Conservation (phyloP, 768 basidiomycete species). For the Ramaria sp. region DNA sequence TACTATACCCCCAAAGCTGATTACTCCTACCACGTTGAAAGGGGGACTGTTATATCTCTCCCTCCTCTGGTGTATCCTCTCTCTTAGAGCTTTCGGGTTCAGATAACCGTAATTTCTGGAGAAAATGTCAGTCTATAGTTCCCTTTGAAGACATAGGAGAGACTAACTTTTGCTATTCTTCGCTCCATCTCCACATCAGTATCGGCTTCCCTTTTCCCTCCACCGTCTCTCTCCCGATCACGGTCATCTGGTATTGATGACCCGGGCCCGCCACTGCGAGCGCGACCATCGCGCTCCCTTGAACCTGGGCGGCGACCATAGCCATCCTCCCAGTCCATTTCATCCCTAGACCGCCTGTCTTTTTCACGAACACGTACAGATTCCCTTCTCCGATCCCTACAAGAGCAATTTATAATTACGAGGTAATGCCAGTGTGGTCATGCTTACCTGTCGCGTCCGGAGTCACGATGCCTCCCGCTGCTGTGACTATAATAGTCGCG, state of each 20-base stretch:
- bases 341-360: constrained; percentile 3
- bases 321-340: constrained; percentile 8
- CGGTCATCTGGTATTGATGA: constrained; percentile 29
- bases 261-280: constrained; percentile 23
- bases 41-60: constrained; percentile 60
- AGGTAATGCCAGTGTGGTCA: not conserved
- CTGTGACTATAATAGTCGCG: constrained; percentile 10
- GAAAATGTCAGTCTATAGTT: constrained; percentile 5
- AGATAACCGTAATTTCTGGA: constrained; percentile 1
- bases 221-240: constrained; percentile 15
- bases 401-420: not conserved
- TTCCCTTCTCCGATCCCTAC: not conserved
- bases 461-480: constrained; percentile 18
- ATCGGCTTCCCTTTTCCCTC: constrained; percentile 24
- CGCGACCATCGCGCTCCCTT: not conserved
- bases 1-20: not conserved
- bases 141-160: constrained; percentile 1
- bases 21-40: not conserved
- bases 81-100: constrained; percentile 24
- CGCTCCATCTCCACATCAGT: constrained; percentile 18
- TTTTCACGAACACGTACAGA: not conserved
- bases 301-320: not conserved
- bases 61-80: constrained; percentile 79
- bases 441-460: constrained; percentile 27
- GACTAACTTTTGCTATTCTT: constrained; percentile 54